Evolutionary conservation across 768 basidiomycete genomes (phyloP).

Genomic region (Sarcodon aspratus): DNA sequence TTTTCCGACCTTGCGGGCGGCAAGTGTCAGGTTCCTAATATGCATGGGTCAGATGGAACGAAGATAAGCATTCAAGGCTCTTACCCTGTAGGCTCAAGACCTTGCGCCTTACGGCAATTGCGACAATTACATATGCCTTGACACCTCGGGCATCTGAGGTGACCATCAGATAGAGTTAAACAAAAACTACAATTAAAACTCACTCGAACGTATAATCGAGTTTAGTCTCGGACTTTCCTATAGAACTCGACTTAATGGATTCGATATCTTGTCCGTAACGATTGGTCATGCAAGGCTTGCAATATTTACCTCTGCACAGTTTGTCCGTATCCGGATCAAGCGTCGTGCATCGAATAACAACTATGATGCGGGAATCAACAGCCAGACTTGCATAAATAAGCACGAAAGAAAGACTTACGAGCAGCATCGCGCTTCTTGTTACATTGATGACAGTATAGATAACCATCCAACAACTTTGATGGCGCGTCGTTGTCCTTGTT

Average conservation of each 20-base stretch:
- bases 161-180: background rate
- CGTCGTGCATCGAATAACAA: conserved; percentile 26
- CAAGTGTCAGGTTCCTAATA: conserved; percentile 25
- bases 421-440: conserved; percentile 42
- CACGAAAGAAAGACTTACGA: conserved; percentile 23
- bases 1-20: conserved; percentile 25
- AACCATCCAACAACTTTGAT: conserved; percentile 20
- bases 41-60: background rate
- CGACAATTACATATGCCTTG: conserved; percentile 57
- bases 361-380: conserved; percentile 11
- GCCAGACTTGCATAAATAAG: background rate
- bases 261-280: conserved; percentile 47
- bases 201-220: conserved; percentile 42
- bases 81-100: conserved; percentile 49
- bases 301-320: conserved; percentile 49
- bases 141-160: conserved; percentile 57
- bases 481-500: conserved; percentile 1
- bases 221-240: background rate
- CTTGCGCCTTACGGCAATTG: conserved; percentile 51
- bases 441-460: conserved; percentile 64
- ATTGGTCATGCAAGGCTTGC: conserved; percentile 55
- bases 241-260: conserved; percentile 18
- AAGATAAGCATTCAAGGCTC: conserved; percentile 8
- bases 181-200: conserved; percentile 1
- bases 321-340: conserved; percentile 16